A percentile compares a stretch with the other conserved stretches of the same genome.
phyloP scores from a whole-genome alignment of 2,329 filamentous ascomycete species.

The Ophiostoma perfectum region DNA sequence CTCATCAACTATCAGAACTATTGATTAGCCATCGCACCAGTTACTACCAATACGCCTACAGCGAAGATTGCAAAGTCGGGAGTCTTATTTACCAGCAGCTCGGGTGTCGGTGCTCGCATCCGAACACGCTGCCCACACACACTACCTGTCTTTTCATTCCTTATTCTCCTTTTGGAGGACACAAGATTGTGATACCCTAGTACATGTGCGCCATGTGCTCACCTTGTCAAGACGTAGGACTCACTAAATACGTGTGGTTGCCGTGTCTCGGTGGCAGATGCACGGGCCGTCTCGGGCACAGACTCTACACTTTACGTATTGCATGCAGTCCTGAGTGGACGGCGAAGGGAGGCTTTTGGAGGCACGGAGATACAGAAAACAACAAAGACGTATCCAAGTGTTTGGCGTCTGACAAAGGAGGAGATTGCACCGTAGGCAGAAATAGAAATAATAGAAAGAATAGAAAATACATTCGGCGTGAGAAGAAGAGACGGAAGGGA shows the following conservation, averaged over 20 bases:
- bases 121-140: slow-evolving; percentile 8
- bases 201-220: background rate
- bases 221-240: background rate
- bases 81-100: background rate
- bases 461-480: background rate
- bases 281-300: background rate
- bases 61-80: no score
- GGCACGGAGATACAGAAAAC: background rate
- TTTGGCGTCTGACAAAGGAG: no score
- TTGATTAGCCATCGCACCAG: background rate
- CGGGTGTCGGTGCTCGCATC: slow-evolving; percentile 3
- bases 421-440: no score
- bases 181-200: no score
- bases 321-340: no score
- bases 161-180: no score
- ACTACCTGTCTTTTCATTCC: no score
- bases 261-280: background rate
- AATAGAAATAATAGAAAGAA: background rate
- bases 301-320: background rate
- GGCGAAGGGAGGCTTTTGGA: background rate
- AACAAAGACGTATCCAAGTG: background rate
- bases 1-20: background rate
- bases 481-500: background rate
- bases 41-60: background rate
- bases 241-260: background rate